These are phyloP conservation scores for Phytopythium sindhum DNA, from an alignment of 352 stramenopile genomes.

Conservation along the genomic window DNA sequence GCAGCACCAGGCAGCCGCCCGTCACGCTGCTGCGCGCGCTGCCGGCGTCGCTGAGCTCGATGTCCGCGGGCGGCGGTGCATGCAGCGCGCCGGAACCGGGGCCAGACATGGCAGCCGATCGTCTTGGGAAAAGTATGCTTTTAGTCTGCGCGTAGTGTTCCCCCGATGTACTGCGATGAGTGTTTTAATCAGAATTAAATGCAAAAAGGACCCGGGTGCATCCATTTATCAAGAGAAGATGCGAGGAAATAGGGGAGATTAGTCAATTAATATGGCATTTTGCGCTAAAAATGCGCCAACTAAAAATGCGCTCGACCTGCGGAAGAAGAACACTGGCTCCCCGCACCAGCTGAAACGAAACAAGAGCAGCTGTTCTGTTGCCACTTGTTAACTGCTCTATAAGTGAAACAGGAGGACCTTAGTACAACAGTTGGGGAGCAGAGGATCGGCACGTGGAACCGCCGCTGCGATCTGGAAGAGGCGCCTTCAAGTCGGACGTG, in stretches of 20 bases:
- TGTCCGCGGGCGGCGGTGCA: slow-evolving; percentile 7
- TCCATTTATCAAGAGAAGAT: neutral
- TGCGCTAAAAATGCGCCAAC: neutral
- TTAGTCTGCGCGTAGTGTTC: neutral
- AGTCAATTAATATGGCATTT: neutral
- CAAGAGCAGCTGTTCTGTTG: neutral
- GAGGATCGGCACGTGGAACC: neutral
- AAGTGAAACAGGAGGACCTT: neutral
- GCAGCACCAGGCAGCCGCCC: slow-evolving; percentile 3
- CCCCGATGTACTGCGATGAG: too few species aligned
- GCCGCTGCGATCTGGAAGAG: neutral
- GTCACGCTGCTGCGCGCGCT: slow-evolving; percentile 4
- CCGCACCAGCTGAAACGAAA: neutral
- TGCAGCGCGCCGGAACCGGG: slow-evolving; percentile 1
- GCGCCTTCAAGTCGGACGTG: too few species aligned
- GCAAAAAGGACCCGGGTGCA: too few species aligned
- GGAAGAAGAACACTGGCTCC: neutral
- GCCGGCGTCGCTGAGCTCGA: slow-evolving; percentile 1
- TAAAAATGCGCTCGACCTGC: neutral
- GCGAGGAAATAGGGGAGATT: neutral
- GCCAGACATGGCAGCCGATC: slow-evolving; percentile 5
- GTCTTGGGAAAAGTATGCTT: neutral
- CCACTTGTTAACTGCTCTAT: neutral
- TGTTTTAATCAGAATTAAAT: too few species aligned
- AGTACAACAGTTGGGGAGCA: neutral